phyloP scores from a whole-genome alignment of 2,329 filamentous ascomycete species.

The Basipetospora chlamydospora region DNA sequence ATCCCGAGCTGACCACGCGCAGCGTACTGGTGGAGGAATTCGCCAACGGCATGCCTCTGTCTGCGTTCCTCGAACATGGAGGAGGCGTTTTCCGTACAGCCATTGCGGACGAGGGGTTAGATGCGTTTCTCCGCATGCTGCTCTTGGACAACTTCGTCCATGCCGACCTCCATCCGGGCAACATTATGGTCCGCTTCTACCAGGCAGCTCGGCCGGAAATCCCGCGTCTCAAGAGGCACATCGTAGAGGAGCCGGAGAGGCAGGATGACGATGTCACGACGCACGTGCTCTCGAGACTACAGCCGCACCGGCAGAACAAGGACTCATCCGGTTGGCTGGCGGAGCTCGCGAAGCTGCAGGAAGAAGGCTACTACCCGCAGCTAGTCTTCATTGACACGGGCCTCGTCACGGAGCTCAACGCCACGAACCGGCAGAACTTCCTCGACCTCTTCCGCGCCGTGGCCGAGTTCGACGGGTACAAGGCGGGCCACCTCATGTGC shows the following conservation, averaged over 20 bases:
- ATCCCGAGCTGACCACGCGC: slow-evolving; percentile 80
- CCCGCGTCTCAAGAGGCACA: slow-evolving; percentile 12
- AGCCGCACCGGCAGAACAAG: slow-evolving; percentile 50
- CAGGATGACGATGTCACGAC: slow-evolving; percentile 67
- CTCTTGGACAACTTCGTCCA: slow-evolving; percentile 96
- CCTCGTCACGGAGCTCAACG: slow-evolving; percentile 84
- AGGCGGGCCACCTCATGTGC: slow-evolving; percentile 89
- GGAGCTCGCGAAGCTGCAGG: slow-evolving; percentile 63
- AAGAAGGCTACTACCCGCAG: slow-evolving; percentile 82
- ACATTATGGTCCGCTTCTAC: slow-evolving; percentile 99
- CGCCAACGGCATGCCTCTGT: slow-evolving; percentile 81
- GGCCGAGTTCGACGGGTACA: slow-evolving; percentile 93
- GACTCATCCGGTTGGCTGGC: slow-evolving; percentile 57
- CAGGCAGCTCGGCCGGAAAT: slow-evolving; percentile 61
- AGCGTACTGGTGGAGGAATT: slow-evolving; percentile 92
- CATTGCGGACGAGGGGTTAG: slow-evolving; percentile 85
- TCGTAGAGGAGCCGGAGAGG: slow-evolving; percentile 22
- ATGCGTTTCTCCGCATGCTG: slow-evolving; percentile 93
- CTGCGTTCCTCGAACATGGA: slow-evolving; percentile 80
- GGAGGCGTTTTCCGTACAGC: slow-evolving; percentile 87
- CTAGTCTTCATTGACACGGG: slow-evolving; percentile 96
- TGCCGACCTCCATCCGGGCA: slow-evolving; percentile 89
- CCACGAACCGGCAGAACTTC: slow-evolving; percentile 76
- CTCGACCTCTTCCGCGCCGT: slow-evolving; percentile 90
- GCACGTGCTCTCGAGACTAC: slow-evolving; percentile 64